Evolutionary conservation across 1,284 basidiomycete species (phyloP).

Genomic region (Ceratorhiza oryzae-sativae): DNA sequence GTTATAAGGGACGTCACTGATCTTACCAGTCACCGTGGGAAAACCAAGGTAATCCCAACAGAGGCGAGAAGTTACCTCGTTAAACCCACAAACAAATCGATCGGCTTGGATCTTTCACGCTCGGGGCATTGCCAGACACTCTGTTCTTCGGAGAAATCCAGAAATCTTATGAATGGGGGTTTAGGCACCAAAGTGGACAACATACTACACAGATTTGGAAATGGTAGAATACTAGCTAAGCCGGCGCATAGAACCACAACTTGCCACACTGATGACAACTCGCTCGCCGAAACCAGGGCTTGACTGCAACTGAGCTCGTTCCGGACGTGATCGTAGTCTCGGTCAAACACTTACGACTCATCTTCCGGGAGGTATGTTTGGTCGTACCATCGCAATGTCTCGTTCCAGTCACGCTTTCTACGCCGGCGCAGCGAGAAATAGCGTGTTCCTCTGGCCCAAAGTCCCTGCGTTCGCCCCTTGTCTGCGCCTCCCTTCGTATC

Average conservation of each 20-base stretch:
- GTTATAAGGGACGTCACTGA: slow-evolving; percentile 34
- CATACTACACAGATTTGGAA: neutral
- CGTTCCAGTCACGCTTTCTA: slow-evolving; percentile 87
- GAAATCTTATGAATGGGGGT: neutral
- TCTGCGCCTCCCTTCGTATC: slow-evolving; percentile 61
- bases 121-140: neutral
- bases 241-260: neutral
- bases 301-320: slow-evolving; percentile 33
- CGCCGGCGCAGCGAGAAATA: slow-evolving; percentile 81
- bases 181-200: slow-evolving; percentile 5
- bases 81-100: slow-evolving; percentile 32
- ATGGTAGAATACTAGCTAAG: neutral
- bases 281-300: neutral
- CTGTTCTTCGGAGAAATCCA: slow-evolving; percentile 33
- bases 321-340: neutral
- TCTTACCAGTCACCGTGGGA: slow-evolving; percentile 31
- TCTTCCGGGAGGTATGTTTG: slow-evolving; percentile 74
- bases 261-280: neutral
- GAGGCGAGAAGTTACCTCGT: slow-evolving; percentile 29
- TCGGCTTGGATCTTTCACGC: slow-evolving; percentile 34
- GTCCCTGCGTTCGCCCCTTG: slow-evolving; percentile 69
- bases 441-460: slow-evolving; percentile 68
- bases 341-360: slow-evolving; percentile 39
- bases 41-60: slow-evolving; percentile 7
- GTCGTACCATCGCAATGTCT: slow-evolving; percentile 78